These are phyloP conservation scores for Hyaloraphidium curvatum DNA, from an alignment of 192 early-diverging fungal genomes.

Conservation along the genomic window DNA sequence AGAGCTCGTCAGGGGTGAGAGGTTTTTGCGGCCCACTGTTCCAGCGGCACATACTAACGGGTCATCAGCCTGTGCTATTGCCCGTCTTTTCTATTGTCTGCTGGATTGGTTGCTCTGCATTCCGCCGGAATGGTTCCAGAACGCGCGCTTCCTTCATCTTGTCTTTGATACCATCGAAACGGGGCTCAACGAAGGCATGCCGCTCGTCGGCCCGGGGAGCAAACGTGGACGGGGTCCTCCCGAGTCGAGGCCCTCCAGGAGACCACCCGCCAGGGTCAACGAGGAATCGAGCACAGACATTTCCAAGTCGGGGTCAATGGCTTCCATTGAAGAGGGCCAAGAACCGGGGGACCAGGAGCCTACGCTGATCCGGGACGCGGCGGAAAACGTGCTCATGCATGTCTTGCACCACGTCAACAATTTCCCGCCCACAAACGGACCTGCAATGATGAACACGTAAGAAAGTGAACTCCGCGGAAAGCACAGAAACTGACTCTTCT, in stretches of 20 bases:
- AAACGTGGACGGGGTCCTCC: too few species aligned
- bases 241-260: too few species aligned
- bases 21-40: too few species aligned
- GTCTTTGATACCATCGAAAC: conserved; percentile 55
- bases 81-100: conserved; percentile 43
- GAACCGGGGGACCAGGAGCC: too few species aligned
- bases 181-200: conserved; percentile 18
- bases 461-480: neutral
- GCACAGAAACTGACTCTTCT: too few species aligned
- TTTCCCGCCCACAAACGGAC: conserved; percentile 37
- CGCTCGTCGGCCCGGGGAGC: too few species aligned
- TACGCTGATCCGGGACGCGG: conserved; percentile 35
- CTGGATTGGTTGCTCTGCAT: conserved; percentile 58
- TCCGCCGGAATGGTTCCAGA: conserved; percentile 33
- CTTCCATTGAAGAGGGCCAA: too few species aligned
- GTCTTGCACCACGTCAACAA: conserved; percentile 49
- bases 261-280: too few species aligned
- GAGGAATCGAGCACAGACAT: too few species aligned
- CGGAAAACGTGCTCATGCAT: conserved; percentile 48
- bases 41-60: too few species aligned
- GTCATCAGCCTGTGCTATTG: conserved; percentile 33
- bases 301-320: too few species aligned
- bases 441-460: conserved; percentile 32
- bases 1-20: too few species aligned
- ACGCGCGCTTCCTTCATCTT: conserved; percentile 35